These are phyloP conservation scores for Rhytidiadelphus loreus DNA, from an alignment of 225 moss, liverwort and hornwort genomes.

Conservation along the genomic window DNA sequence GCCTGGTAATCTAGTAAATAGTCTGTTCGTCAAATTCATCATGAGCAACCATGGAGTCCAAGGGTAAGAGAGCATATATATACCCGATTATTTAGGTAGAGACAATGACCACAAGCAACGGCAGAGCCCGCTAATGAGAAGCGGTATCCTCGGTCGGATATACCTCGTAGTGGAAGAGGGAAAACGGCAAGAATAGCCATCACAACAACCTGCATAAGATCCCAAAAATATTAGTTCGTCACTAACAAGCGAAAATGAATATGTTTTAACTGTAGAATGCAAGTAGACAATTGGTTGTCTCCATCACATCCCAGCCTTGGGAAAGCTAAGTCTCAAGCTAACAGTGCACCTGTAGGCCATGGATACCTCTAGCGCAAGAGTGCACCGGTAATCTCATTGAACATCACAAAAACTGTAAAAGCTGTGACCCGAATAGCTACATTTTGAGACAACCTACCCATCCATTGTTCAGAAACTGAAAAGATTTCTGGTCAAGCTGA, in stretches of 20 bases:
- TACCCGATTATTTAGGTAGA: slow-evolving; percentile 71
- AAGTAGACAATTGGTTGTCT: neutral
- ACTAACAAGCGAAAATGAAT: neutral
- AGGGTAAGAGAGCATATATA: neutral
- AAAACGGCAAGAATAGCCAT: slow-evolving; percentile 72
- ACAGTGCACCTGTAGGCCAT: neutral
- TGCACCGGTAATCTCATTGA: neutral
- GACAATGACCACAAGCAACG: slow-evolving; percentile 58
- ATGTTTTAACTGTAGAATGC: neutral
- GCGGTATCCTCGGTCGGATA: slow-evolving; percentile 77
- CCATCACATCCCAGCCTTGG: neutral
- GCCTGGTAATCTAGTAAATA: neutral
- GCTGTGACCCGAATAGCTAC: neutral
- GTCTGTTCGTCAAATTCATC: neutral
- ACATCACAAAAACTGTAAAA: neutral
- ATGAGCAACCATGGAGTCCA: neutral
- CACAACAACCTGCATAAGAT: slow-evolving; percentile 53
- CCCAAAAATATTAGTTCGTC: neutral
- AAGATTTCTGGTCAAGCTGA: slow-evolving; percentile 61
- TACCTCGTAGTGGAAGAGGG: slow-evolving; percentile 53
- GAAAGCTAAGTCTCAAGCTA: neutral
- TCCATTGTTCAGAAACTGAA: slow-evolving; percentile 88
- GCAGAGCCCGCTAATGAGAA: slow-evolving; percentile 70
- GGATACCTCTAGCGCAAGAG: neutral
- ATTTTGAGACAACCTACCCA: slow-evolving; percentile 43